Conservation (phyloP, 108 stramenopile genomes). For the Mayamaea pseudoterrestris region DNA sequence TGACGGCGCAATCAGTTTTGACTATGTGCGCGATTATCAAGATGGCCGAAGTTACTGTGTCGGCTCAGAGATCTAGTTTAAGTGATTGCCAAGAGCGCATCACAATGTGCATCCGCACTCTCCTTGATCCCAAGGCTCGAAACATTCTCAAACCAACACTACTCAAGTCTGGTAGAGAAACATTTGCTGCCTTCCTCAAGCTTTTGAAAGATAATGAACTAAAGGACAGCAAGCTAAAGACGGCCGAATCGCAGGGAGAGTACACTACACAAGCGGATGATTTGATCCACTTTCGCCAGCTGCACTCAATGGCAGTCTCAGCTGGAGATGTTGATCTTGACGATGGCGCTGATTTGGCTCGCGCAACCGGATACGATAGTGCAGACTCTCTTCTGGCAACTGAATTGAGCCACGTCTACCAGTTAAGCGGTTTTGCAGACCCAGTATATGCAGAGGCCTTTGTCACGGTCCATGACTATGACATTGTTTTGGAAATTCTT, state of each 20-base stretch:
- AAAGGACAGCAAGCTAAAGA: slow-evolving; percentile 42
- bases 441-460: slow-evolving; percentile 98
- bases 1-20: slow-evolving; percentile 61
- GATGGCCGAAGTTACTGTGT: slow-evolving; percentile 66
- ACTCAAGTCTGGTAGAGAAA: slow-evolving; percentile 65
- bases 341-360: slow-evolving; percentile 93
- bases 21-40: slow-evolving; percentile 82
- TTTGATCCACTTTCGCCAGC: slow-evolving; percentile 98
- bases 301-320: slow-evolving; percentile 71
- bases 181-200: slow-evolving; percentile 61
- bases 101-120: slow-evolving; percentile 66
- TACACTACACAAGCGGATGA: slow-evolving; percentile 82
- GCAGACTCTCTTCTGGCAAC: slow-evolving; percentile 42
- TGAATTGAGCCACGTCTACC: slow-evolving; percentile 88
- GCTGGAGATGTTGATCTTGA: slow-evolving; percentile 93
- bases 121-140: slow-evolving; percentile 81
- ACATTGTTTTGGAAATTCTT: slow-evolving; percentile 95
- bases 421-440: slow-evolving; percentile 95
- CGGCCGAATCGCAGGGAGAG: slow-evolving; percentile 8
- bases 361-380: slow-evolving; percentile 82
- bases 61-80: slow-evolving; percentile 63
- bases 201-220: slow-evolving; percentile 59
- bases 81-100: slow-evolving; percentile 90
- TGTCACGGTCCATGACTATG: slow-evolving; percentile 98
- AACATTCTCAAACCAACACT: slow-evolving; percentile 55